Base-by-base conservation (phyloP, 345 rosid species). In the Lepidium sativum region DNA sequence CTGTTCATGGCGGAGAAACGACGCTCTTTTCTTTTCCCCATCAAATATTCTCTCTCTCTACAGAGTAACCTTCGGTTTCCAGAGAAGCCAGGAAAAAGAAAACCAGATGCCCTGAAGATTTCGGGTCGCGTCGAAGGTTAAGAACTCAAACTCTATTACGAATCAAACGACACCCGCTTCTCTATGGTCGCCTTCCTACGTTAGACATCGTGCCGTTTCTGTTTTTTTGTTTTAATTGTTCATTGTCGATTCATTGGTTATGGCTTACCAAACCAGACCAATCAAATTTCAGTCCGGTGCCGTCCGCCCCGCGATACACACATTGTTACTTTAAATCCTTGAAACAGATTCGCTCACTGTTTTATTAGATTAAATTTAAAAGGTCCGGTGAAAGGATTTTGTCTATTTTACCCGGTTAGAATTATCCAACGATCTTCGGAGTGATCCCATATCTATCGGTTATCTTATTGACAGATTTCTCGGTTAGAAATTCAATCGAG, bases 21-120 rank as follows among this genome's bases (percentile, higher is more conserved):
- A 13, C 98, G 96, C 68, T 86, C 98, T 62, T 85, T 92, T 58
- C 98, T 81, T 80, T 83, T 92, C 64, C 98, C 97, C 98, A 89
- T 92, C 33, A 74, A 80, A 55, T 64, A 12, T 34, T 44, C 64
- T 61, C 40, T n/a, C 34, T 41, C 6, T 6, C 31, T 45, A 25
- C 11, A 17, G n/a, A 35, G 3, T 3, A 6, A 27, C 34, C 65
- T 64, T 33, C 20, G 35, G 17, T 21, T 41, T 8, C 50, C 39
- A 27, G 29, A 4, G 12, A 35, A 52, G 9, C 16, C 13, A 33
- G 10, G 3, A 64, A 52, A 15, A 5, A 18, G 9, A 15, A 21
- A 23, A 9, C 8, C 52, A 37, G 17, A 35, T 13, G 15, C 21
- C 21, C 21, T 20, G 29, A 23, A 55, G 54, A 6, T 43, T 25